Conservation (phyloP, 208 protist species). For the Willaertia magna region DNA sequence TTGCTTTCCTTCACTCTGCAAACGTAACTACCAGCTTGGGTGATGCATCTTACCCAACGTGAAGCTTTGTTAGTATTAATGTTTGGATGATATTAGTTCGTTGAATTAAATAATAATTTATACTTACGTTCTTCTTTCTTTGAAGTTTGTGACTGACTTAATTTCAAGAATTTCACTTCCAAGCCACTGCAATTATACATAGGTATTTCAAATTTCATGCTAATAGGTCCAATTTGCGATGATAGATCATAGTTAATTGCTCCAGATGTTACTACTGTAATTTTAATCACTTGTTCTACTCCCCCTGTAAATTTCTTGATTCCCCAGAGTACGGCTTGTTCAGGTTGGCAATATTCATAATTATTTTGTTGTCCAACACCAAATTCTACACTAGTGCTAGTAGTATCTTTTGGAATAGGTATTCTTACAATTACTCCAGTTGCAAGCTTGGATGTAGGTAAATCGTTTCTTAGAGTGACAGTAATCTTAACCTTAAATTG, state of each 20-base stretch:
- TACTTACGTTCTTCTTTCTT: constrained; percentile 13
- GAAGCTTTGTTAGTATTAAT: constrained; percentile 48
- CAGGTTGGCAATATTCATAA: constrained; percentile 47
- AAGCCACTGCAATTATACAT: constrained; percentile 39
- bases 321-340: constrained; percentile 55
- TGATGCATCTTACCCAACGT: constrained; percentile 73
- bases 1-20: constrained; percentile 51
- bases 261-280: constrained; percentile 37
- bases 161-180: background rate
- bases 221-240: constrained; percentile 48
- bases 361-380: constrained; percentile 27
- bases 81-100: constrained; percentile 37
- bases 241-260: constrained; percentile 24
- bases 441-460: constrained; percentile 29
- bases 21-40: constrained; percentile 59
- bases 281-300: constrained; percentile 39
- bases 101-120: constrained; percentile 36
- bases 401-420: constrained; percentile 37
- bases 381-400: constrained; percentile 35
- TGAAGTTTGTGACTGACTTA: background rate
- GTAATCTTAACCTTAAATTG: constrained; percentile 35
- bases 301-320: constrained; percentile 50
- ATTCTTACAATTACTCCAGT: constrained; percentile 36
- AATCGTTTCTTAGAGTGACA: constrained; percentile 36
- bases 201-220: constrained; percentile 74